phyloP scores from a whole-genome alignment of 2,329 filamentous ascomycete species.

The Fusarium tuaranense region DNA sequence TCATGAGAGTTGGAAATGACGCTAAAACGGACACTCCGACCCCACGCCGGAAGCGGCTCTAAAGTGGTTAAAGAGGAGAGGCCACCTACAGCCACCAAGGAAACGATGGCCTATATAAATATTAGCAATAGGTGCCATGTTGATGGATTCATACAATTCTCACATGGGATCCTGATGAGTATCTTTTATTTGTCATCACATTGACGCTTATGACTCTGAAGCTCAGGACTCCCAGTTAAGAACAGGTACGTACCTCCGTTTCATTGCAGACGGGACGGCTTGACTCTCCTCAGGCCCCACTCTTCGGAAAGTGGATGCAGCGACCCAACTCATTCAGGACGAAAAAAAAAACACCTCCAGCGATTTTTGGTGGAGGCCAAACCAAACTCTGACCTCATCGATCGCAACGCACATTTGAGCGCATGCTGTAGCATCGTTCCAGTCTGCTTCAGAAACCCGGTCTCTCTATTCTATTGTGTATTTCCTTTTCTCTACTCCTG shows the following conservation, averaged over 20 bases:
- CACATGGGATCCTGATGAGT: background rate
- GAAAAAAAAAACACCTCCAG: slow-evolving; percentile 9
- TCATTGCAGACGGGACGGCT: background rate
- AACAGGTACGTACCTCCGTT: background rate
- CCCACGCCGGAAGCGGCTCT: background rate
- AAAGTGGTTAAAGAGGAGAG: background rate
- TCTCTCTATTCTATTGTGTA: background rate
- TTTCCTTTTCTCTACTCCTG: background rate
- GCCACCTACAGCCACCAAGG: background rate
- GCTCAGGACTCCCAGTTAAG: background rate
- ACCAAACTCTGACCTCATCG: slow-evolving; percentile 35
- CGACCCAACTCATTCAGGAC: background rate
- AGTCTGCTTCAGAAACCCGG: background rate
- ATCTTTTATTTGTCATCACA: background rate
- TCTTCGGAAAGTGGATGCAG: slow-evolving; percentile 26
- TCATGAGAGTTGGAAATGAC: background rate
- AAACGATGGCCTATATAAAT: background rate
- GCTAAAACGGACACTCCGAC: background rate
- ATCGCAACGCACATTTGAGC: slow-evolving; percentile 6
- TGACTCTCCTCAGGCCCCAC: background rate
- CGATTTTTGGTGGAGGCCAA: slow-evolving; percentile 2
- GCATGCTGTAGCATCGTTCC: background rate
- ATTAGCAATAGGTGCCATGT: background rate
- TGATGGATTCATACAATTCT: background rate
- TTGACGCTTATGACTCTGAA: background rate